phyloP scores from a whole-genome alignment of 192 early-diverging fungal species.

The Mortierella antarctica region DNA sequence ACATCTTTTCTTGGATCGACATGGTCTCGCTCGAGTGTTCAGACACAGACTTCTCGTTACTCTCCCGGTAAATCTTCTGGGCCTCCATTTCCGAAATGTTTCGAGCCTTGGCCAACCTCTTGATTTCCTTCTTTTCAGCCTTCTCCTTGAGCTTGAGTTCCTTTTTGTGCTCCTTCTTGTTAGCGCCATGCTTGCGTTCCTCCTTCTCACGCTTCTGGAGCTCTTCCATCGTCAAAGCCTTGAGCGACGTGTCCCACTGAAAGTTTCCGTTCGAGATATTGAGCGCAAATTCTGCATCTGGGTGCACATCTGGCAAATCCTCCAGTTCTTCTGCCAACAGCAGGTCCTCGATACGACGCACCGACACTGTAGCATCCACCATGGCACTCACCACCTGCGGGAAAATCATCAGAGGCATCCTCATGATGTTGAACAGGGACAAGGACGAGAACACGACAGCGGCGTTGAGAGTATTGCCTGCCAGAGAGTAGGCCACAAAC shows the following conservation, averaged over 20 bases:
- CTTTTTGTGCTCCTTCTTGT: constrained; percentile 55
- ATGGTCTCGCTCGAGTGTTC: constrained; percentile 49
- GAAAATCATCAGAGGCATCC: constrained; percentile 88
- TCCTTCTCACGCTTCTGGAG: constrained; percentile 52
- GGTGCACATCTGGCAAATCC: constrained; percentile 53
- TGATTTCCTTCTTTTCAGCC: constrained; percentile 42
- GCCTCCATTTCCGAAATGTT: constrained; percentile 34
- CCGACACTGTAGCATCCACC: constrained; percentile 87
- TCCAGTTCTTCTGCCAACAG: constrained; percentile 77
- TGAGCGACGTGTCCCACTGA: constrained; percentile 69
- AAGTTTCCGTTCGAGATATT: constrained; percentile 70
- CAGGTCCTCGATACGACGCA: constrained; percentile 84
- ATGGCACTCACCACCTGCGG: constrained; percentile 83
- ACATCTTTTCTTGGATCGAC: constrained; percentile 51
- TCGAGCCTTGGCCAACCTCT: constrained; percentile 34
- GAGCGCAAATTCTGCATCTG: constrained; percentile 61
- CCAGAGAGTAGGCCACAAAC: constrained; percentile 58
- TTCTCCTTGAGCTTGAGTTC: constrained; percentile 23
- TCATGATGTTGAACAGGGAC: constrained; percentile 93
- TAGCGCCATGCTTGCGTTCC: constrained; percentile 44
- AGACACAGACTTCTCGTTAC: constrained; percentile 16
- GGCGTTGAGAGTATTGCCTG: constrained; percentile 68
- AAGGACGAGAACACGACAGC: constrained; percentile 87
- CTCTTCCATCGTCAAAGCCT: constrained; percentile 48
- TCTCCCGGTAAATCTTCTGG: constrained; percentile 24